These are phyloP conservation scores for Ensete glaucum DNA, from an alignment of 176 grass and related monocot species.

Conservation along the genomic window DNA sequence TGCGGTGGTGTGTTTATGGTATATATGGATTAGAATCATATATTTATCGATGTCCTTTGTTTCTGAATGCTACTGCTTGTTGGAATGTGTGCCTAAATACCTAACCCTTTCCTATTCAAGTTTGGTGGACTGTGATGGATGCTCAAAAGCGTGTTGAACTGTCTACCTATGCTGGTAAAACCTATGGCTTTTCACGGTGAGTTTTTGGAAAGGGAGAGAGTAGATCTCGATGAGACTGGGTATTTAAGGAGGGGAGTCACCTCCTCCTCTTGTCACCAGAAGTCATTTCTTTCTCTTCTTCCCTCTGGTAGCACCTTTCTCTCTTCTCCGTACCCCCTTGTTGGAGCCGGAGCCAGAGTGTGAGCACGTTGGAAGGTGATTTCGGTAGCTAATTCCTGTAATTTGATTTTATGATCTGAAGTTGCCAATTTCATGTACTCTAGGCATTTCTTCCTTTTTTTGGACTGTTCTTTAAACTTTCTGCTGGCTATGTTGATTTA, in stretches of 20 bases:
- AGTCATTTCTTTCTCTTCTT: background rate
- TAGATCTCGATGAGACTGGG: background rate
- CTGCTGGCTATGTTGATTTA: no score
- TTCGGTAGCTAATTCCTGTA: background rate
- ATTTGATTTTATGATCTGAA: no score
- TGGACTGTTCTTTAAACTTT: background rate
- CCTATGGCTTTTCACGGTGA: background rate
- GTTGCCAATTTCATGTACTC: background rate
- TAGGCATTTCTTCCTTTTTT: background rate
- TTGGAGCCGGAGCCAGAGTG: background rate
- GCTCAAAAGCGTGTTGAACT: slow-evolving; percentile 2
- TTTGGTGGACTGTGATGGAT: background rate
- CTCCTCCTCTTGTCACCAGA: background rate
- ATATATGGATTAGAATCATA: no score
- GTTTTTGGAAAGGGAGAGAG: background rate
- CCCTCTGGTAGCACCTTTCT: background rate
- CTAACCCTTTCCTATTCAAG: background rate
- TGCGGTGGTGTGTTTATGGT: no score
- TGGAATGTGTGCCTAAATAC: background rate
- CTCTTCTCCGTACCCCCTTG: background rate
- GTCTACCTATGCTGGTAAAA: background rate
- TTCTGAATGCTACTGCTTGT: background rate
- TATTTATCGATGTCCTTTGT: background rate
- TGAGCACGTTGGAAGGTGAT: background rate
- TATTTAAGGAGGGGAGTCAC: slow-evolving; percentile 5